phyloP scores from a whole-genome alignment of 208 protist species.

The Crithidia bombi region DNA sequence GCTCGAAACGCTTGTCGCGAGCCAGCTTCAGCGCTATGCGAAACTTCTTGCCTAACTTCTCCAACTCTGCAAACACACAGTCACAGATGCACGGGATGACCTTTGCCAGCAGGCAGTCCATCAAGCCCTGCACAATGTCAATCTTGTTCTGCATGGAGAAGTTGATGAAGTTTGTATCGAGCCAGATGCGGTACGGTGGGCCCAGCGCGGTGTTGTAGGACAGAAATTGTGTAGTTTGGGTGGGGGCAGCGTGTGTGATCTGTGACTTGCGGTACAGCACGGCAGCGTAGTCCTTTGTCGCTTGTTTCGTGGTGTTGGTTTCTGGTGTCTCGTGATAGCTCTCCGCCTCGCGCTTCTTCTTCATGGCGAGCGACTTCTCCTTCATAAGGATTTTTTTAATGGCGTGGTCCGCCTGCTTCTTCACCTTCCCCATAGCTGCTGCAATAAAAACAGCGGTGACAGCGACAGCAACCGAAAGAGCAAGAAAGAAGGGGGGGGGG shows the following conservation, averaged over 20 bases:
- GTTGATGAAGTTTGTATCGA: slow-evolving; percentile 99
- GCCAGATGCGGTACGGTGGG: slow-evolving; percentile 98
- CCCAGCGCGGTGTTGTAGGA: slow-evolving; percentile 97
- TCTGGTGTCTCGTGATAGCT: slow-evolving; percentile 56
- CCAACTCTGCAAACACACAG: slow-evolving; percentile 99
- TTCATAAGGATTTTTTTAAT: slow-evolving; percentile 94
- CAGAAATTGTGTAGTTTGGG: slow-evolving; percentile 95
- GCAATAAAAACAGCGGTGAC: neutral
- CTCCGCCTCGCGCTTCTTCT: slow-evolving; percentile 91
- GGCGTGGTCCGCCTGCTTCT: slow-evolving; percentile 66
- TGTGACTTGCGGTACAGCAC: slow-evolving; percentile 65
- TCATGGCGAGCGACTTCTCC: slow-evolving; percentile 80
- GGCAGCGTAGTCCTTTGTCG: slow-evolving; percentile 71
- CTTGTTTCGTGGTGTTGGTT: slow-evolving; percentile 41
- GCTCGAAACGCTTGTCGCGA: slow-evolving; percentile 98
- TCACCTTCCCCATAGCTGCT: slow-evolving; percentile 79
- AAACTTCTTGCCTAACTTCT: slow-evolving; percentile 98
- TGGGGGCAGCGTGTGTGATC: slow-evolving; percentile 64
- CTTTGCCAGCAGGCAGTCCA: slow-evolving; percentile 99
- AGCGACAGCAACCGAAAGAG: neutral
- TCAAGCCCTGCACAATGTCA: slow-evolving; percentile 97
- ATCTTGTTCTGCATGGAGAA: slow-evolving; percentile 99
- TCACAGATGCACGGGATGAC: slow-evolving; percentile 98
- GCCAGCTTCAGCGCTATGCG: slow-evolving; percentile 93
- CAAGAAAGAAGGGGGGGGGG: neutral